These are phyloP conservation scores for Nematodospora anomalae DNA, from an alignment of 1,139 yeast genomes.

Conservation along the genomic window DNA sequence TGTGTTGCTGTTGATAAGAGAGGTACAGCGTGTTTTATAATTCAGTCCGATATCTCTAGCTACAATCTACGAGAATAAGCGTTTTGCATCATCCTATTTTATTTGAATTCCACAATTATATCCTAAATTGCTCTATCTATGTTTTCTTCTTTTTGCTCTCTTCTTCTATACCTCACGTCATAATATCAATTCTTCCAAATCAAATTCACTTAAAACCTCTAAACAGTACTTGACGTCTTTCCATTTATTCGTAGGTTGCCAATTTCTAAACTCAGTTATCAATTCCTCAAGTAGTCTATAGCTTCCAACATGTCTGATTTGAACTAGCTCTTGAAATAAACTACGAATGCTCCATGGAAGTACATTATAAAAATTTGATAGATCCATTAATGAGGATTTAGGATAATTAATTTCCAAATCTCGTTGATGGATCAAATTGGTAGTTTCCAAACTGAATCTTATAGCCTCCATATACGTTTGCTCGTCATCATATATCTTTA, in stretches of 20 bases:
- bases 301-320: conserved; percentile 39
- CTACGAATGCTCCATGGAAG: conserved; percentile 45
- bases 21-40: no score
- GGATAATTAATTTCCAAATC: conserved; percentile 11
- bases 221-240: conserved; percentile 43
- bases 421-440: conserved; percentile 24
- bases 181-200: conserved; percentile 32
- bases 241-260: conserved; percentile 45
- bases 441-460: conserved; percentile 39
- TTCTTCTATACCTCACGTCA: conserved; percentile 6
- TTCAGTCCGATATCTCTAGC: no score
- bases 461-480: conserved; percentile 32
- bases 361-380: conserved; percentile 17
- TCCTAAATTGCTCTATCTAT: no score
- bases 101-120: no score
- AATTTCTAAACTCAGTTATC: conserved; percentile 30
- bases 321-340: conserved; percentile 35
- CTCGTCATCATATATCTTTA: conserved; percentile 27
- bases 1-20: no score
- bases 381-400: conserved; percentile 3
- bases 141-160: no score
- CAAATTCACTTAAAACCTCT: conserved; percentile 36
- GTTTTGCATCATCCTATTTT: no score
- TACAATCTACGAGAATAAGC: no score
- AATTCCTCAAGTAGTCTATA: conserved; percentile 30